Evolutionary conservation across 225 moss, liverwort and hornwort species (phyloP).

Genomic region (Straminergon stramineum): DNA sequence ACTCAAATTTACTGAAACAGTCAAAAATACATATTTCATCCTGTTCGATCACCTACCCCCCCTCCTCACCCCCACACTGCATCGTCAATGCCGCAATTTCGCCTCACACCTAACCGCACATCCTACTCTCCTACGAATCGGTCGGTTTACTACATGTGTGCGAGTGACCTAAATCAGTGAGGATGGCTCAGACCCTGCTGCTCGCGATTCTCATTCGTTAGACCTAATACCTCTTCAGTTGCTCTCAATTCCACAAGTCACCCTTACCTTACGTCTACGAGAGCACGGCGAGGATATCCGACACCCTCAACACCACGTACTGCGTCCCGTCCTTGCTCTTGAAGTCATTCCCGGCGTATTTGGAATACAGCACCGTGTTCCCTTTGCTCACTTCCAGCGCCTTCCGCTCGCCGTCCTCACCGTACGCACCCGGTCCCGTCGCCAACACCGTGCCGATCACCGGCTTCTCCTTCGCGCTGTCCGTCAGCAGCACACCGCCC

Average conservation of each 20-base stretch:
- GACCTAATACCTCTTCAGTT: neutral
- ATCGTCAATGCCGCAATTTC: neutral
- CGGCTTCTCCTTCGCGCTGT: slow-evolving; percentile 97
- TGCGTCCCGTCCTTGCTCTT: slow-evolving; percentile 74
- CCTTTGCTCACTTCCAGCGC: slow-evolving; percentile 62
- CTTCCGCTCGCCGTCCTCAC: slow-evolving; percentile 83
- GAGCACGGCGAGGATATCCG: slow-evolving; percentile 81
- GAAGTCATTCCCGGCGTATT: slow-evolving; percentile 92
- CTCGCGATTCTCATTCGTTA: neutral
- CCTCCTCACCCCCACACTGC: neutral
- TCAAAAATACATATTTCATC: neutral
- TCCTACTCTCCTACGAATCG: neutral
- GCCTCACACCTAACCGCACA: neutral
- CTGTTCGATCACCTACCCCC: neutral
- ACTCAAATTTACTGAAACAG: neutral
- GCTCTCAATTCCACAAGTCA: neutral
- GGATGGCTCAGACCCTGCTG: neutral
- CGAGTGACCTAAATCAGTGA: neutral
- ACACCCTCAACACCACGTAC: slow-evolving; percentile 73
- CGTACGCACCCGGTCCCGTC: slow-evolving; percentile 57
- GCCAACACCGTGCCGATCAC: slow-evolving; percentile 74
- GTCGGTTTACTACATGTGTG: neutral
- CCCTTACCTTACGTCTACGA: slow-evolving; percentile 11
- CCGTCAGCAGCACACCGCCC: slow-evolving; percentile 87
- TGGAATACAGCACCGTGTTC: slow-evolving; percentile 83